These are phyloP conservation scores for Hyaloperonospora brassicae DNA, from an alignment of 352 stramenopile genomes.

Conservation along the genomic window DNA sequence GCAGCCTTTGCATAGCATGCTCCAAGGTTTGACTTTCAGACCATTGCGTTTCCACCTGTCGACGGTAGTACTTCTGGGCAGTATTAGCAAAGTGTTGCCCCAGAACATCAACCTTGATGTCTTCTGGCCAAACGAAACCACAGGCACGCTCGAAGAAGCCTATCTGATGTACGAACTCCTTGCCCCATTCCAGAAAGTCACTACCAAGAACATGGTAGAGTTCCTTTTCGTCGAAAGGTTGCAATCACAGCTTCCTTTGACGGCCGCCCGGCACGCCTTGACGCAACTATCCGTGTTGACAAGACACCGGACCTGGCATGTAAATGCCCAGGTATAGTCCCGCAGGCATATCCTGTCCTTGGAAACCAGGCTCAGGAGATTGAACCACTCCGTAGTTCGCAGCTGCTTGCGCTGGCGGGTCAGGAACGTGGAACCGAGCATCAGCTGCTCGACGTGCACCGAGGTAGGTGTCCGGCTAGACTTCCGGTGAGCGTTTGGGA, in stretches of 20 bases:
- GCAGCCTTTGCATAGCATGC: neutral
- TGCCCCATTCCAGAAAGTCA: neutral
- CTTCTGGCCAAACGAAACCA: neutral
- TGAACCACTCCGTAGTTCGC: neutral
- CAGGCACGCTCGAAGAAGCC: neutral
- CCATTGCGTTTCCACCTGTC: too few relatives aligned
- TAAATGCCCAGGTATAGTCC: neutral
- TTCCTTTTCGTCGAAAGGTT: too few relatives aligned
- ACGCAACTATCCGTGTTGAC: neutral
- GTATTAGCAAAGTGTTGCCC: too few relatives aligned
- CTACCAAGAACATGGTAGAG: too few relatives aligned
- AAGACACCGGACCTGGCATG: neutral
- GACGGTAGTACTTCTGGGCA: too few relatives aligned
- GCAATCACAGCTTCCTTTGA: neutral
- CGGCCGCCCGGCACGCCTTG: neutral
- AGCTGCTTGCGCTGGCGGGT: neutral
- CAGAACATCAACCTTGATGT: too few relatives aligned
- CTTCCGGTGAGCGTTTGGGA: neutral
- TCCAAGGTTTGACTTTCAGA: too few relatives aligned
- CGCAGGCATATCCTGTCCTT: neutral
- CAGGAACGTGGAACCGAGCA: neutral
- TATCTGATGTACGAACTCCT: neutral
- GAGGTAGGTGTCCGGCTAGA: neutral
- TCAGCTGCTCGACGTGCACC: neutral
- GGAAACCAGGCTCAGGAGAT: too few relatives aligned